Percentiles rank a stretch among this genome's conserved stretches.
These are phyloP conservation scores for Aspergillus coremiiformis DNA, from an alignment of 495 filamentous ascomycete species.

Conservation along the genomic window DNA sequence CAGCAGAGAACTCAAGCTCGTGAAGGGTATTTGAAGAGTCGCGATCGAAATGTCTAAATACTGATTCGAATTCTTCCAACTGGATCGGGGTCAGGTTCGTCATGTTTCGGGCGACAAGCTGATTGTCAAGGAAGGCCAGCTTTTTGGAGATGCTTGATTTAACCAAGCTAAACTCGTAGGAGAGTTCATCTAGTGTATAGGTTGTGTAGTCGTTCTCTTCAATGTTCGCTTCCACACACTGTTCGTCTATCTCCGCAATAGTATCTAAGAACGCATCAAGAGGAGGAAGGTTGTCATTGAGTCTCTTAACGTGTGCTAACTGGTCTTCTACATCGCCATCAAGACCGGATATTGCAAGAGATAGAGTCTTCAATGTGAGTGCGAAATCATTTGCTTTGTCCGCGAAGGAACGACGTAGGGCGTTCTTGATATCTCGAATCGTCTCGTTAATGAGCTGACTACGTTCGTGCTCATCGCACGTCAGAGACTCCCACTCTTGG, in stretches of 20 bases:
- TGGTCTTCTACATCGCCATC: slow-evolving; percentile 96
- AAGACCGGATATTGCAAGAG: slow-evolving; percentile 83
- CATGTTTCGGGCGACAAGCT: slow-evolving; percentile 95
- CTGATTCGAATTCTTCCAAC: slow-evolving; percentile 93
- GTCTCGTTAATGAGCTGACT: slow-evolving; percentile 96
- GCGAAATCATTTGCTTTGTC: slow-evolving; percentile 98
- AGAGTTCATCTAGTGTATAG: slow-evolving; percentile 91
- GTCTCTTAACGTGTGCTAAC: slow-evolving; percentile 68
- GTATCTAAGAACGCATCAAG: slow-evolving; percentile 80
- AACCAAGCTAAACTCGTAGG: slow-evolving; percentile 87
- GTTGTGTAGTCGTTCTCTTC: slow-evolving; percentile 99
- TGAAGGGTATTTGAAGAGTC: slow-evolving; percentile 83
- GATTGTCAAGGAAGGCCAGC: slow-evolving; percentile 92
- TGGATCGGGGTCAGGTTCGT: slow-evolving; percentile 97
- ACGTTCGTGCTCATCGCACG: slow-evolving; percentile 73
- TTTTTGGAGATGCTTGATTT: slow-evolving; percentile 89
- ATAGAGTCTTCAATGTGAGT: slow-evolving; percentile 83
- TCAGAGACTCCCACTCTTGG: slow-evolving; percentile 67
- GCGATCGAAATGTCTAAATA: slow-evolving; percentile 97
- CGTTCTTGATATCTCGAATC: slow-evolving; percentile 96
- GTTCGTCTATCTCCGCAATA: slow-evolving; percentile 72
- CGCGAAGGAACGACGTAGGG: slow-evolving; percentile 82
- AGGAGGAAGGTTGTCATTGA: slow-evolving; percentile 75
- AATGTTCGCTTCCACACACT: slow-evolving; percentile 93
- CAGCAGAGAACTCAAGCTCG: slow-evolving; percentile 92